A percentile compares a stretch with the other conserved stretches of the same genome.
Evolutionary conservation across 331 rosid genomes (phyloP).

Genomic region (Acacia concinna): DNA sequence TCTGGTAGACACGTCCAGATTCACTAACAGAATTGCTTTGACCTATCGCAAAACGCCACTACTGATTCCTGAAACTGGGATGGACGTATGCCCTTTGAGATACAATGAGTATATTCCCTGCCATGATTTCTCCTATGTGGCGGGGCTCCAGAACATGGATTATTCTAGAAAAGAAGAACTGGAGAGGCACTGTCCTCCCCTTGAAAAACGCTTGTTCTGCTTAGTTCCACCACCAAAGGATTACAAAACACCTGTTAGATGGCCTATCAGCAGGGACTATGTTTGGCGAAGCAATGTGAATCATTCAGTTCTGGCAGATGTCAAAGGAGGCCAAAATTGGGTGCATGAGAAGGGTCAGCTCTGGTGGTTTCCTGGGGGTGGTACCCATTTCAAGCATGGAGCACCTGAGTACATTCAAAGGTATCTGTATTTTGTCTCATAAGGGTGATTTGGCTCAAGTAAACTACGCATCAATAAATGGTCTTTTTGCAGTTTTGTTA

Average conservation of each 20-base stretch:
- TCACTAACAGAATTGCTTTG: slow-evolving; percentile 60
- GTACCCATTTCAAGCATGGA: slow-evolving; percentile 93
- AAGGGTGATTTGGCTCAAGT: not conserved
- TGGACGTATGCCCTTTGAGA: slow-evolving; percentile 71
- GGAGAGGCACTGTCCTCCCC: slow-evolving; percentile 91
- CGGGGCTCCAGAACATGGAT: slow-evolving; percentile 56
- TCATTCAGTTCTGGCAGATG: slow-evolving; percentile 85
- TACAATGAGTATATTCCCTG: slow-evolving; percentile 84
- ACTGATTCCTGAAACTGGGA: slow-evolving; percentile 64
- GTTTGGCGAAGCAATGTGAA: slow-evolving; percentile 95
- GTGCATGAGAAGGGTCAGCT: slow-evolving; percentile 75
- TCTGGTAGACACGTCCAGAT: slow-evolving; percentile 49
- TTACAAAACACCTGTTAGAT: slow-evolving; percentile 74
- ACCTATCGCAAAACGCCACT: slow-evolving; percentile 54
- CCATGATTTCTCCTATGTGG: slow-evolving; percentile 61
- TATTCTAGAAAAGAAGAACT: slow-evolving; percentile 71
- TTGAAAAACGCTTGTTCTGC: slow-evolving; percentile 74
- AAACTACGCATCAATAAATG: not conserved
- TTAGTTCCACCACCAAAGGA: slow-evolving; percentile 81
- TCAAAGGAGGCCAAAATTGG: slow-evolving; percentile 97
- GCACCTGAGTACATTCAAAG: slow-evolving; percentile 83
- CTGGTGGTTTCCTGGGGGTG: slow-evolving; percentile 99
- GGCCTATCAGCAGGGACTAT: slow-evolving; percentile 89
- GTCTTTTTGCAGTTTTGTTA: not conserved
- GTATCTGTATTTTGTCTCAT: slow-evolving; percentile 30